Conservation (phyloP, 768 basidiomycete genomes). For the Pleurotus djamor region DNA sequence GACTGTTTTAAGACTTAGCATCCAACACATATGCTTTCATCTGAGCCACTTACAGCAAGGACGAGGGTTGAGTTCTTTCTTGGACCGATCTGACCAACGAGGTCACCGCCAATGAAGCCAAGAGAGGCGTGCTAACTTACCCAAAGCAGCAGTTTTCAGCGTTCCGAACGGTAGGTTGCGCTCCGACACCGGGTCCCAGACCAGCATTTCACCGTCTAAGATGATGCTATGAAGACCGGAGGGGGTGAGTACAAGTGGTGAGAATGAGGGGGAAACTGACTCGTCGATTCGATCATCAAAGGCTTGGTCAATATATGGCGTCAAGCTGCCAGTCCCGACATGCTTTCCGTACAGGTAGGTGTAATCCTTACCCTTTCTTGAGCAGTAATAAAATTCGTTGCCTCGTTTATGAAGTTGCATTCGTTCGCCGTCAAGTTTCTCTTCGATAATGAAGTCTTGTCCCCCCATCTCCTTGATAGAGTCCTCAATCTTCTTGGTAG, state of each 20-base stretch:
- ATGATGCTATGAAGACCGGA: constrained; percentile 60
- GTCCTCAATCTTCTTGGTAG: constrained; percentile 76
- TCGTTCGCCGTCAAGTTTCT: constrained; percentile 96
- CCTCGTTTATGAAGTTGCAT: constrained; percentile 95
- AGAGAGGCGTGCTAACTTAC: constrained; percentile 33
- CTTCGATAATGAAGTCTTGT: constrained; percentile 85
- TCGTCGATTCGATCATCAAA: constrained; percentile 79
- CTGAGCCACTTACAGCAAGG: constrained; percentile 78
- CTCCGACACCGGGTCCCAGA: constrained; percentile 91
- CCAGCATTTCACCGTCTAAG: constrained; percentile 97
- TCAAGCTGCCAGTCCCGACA: constrained; percentile 80
- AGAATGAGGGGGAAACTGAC: constrained; percentile 42
- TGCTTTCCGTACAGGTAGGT: constrained; percentile 90
- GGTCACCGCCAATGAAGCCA: not conserved
- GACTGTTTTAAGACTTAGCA: constrained; percentile 46
- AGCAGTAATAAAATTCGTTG: constrained; percentile 90
- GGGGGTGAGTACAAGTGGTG: not conserved
- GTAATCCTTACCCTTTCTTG: constrained; percentile 89
- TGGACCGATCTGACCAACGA: constrained; percentile 56
- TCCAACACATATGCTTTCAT: not conserved
- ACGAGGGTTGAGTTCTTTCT: constrained; percentile 69
- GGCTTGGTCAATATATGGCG: constrained; percentile 77
- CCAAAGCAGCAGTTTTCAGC: constrained; percentile 88
- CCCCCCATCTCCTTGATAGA: constrained; percentile 84
- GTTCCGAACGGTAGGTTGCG: constrained; percentile 91